Base-by-base conservation (phyloP, 2,329 filamentous ascomycete genomes). In the Drechslerella coelobrocha region DNA sequence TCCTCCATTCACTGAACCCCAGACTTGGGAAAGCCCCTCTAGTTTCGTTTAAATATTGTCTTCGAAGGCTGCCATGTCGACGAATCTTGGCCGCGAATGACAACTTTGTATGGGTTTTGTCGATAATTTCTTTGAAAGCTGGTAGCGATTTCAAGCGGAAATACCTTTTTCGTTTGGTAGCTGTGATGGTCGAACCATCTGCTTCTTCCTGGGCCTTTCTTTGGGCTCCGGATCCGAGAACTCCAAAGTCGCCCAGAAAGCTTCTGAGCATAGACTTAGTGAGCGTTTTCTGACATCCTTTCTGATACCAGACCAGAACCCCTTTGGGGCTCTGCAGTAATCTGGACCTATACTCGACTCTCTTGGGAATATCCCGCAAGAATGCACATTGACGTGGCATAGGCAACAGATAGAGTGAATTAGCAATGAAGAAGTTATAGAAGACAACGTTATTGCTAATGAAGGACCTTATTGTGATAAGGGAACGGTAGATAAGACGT, bases 301-400 rank as follows among this genome's bases (percentile, higher is more conserved):
- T 10, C 21, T 8, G 10, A 21, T 45, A 45, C 41, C 41, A 45
- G 5, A 45, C 19, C 8, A 45, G 41, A 45, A 45, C n/a, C 4
- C 19, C 19, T 17, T n/a, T 21, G 8, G 17, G 10, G 10, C 19
- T 45, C 19, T 45, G 14, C n/a, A 29, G 19, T 51, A 51, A 29
- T 47, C 17, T 19, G 19, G 17, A 12, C 14, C 21, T 14, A 12
- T 8, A 23, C 14, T 2, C 19, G 12, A 4, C 29, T 31, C 12
- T 12, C 1, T 14, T 19, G 12, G 9, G 21, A 6, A 12, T n/a
- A 23, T 26, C 9, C 7, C 9, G 47, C 8, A 12, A 7, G 24
- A 59, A 59, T 9, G 54, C 54, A 5, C 6, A 14, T 1, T 24
- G 54, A 12, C 54, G 39, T 2, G 54, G 54, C 54, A 59, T 59